A percentile compares a stretch with the other conserved stretches of the same genome.
Conservation (phyloP, 768 basidiomycete species). For the Trichaptum fuscoviolaceum region DNA sequence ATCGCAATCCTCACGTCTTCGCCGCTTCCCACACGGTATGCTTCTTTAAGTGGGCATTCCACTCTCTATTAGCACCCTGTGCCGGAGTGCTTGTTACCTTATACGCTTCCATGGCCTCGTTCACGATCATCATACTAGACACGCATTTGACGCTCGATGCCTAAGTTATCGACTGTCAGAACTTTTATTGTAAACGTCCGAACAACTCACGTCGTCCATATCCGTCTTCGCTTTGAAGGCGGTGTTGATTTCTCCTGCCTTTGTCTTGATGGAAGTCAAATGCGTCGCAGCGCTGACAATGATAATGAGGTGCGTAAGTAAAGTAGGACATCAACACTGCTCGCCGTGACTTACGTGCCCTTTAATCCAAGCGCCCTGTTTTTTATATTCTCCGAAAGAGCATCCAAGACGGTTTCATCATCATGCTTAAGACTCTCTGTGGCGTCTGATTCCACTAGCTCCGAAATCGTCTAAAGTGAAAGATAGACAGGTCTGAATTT, state of each 20-base stretch:
- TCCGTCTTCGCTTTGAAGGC: background rate
- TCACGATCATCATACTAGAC: background rate
- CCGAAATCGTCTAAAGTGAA: background rate
- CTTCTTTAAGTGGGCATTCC: background rate
- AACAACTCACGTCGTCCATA: background rate
- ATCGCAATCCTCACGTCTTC: background rate
- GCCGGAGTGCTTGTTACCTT: background rate
- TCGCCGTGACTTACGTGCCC: background rate
- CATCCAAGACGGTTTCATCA: background rate
- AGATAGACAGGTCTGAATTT: too few species aligned
- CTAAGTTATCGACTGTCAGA: background rate
- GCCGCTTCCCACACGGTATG: background rate
- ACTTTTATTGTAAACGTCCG: background rate
- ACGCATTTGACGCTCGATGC: background rate
- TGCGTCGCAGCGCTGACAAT: background rate
- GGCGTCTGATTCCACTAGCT: background rate
- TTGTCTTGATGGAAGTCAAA: background rate
- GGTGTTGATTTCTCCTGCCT: background rate
- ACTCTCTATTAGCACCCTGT: background rate
- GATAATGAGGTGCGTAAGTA: background rate
- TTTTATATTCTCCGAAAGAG: background rate
- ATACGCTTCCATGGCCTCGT: background rate
- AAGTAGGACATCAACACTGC: background rate
- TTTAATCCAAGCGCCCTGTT: background rate
- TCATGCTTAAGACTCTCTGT: background rate